A percentile compares a stretch with the other conserved stretches of the same genome.
Conservation (phyloP, 495 filamentous ascomycete genomes). For the Staphylotrichum longicolle region DNA sequence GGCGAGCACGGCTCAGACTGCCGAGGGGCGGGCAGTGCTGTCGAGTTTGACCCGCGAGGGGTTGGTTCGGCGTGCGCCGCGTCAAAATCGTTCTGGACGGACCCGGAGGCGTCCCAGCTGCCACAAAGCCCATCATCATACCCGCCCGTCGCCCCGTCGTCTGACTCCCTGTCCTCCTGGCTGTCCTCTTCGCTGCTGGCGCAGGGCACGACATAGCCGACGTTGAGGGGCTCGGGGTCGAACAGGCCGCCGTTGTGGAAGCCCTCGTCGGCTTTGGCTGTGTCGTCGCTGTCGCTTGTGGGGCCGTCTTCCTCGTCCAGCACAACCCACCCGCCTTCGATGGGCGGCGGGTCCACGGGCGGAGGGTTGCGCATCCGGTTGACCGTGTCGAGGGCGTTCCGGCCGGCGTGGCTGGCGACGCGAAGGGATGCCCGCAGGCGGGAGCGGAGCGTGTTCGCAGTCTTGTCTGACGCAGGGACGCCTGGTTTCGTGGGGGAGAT, state of each 20-base stretch:
- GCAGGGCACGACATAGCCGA: background rate
- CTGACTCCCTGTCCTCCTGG: background rate
- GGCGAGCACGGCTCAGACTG: too few relatives aligned
- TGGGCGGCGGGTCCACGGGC: background rate
- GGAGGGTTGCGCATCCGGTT: background rate
- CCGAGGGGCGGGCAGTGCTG: too few relatives aligned
- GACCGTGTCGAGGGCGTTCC: background rate
- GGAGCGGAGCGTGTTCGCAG: background rate
- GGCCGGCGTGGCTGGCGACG: background rate
- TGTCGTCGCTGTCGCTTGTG: background rate
- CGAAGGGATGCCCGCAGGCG: background rate
- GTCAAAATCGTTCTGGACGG: too few relatives aligned
- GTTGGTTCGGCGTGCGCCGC: too few relatives aligned
- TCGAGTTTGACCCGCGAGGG: too few relatives aligned
- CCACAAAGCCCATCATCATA: background rate
- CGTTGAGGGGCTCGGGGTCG: background rate
- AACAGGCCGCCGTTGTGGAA: slow-evolving; percentile 6
- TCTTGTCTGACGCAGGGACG: too few relatives aligned
- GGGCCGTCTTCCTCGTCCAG: background rate
- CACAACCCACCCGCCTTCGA: background rate
- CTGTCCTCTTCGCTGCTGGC: background rate
- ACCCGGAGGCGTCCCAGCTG: too few relatives aligned
- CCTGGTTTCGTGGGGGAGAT: too few relatives aligned
- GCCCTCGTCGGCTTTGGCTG: background rate
- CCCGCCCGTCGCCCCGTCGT: background rate